Base-by-base conservation (phyloP, 2,329 filamentous ascomycete genomes). In the Chrysosporium queenslandicum region DNA sequence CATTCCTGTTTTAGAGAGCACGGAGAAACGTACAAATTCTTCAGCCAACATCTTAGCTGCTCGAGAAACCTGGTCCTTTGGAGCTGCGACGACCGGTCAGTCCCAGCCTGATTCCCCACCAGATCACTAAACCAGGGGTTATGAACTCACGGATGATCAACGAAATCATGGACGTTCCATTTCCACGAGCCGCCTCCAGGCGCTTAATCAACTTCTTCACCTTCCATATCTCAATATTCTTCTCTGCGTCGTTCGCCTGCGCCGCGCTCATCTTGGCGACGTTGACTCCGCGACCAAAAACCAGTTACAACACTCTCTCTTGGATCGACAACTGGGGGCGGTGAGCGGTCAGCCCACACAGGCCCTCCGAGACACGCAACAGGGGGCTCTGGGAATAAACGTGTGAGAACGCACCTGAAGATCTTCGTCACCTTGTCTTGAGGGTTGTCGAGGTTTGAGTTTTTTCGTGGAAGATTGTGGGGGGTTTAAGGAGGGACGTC, bases 171-270 rank as follows among this genome's bases (percentile, higher is more conserved):
- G 85, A 91, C 59, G 92, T 98, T 76, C 92, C 92, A 81, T 98
- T 98, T 70, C 92, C 92, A 70, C 94, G 82, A 63, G 94, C 94
- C 58, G 88, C 86, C 74, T 97, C 92, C 64, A 98, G 87, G 65
- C 92, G 87, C 77, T 97, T 98, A 76, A 98, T 95, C 68, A 98
- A 78, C 79, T 98, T 98, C 81, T 98, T 98, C 68, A 98, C 90
- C 85, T 98, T 96, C 75, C 75, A 77, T 65, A 85, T 85, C 73
- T 85, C 82, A 60, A 85, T 85, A 74, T 97, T 98, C 82, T 97
- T 97, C 81, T 98, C 92, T 63, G 91, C 91, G 74, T 97, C 92
- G 75, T 85, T 90, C 70, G 82, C 81, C 50, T 68, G 67, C 66
- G 84, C 77, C 74, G 89, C 83, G 77, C 86, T 90, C 88, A 94